Conservation (phyloP, 202 grass and related monocot genomes). For the Hordeum pubiflorum region DNA sequence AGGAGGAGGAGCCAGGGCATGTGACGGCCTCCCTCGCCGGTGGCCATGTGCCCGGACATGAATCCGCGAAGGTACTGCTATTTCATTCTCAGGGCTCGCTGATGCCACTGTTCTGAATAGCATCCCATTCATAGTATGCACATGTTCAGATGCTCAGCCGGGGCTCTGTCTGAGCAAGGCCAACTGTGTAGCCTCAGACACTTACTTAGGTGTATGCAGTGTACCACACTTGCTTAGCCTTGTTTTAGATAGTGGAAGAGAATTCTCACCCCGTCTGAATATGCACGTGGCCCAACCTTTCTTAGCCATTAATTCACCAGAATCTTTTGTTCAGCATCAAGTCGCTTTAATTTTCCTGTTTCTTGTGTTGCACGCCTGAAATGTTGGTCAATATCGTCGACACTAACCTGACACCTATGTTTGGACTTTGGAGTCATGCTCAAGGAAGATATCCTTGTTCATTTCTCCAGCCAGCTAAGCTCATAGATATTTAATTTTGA, state of each 20-base stretch:
- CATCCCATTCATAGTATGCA: neutral
- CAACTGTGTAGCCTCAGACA: too few species aligned
- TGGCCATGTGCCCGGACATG: slow-evolving; percentile 37
- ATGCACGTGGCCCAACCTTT: neutral
- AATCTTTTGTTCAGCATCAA: neutral
- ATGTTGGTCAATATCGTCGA: neutral
- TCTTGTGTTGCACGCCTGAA: neutral
- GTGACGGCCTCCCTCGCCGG: slow-evolving; percentile 20
- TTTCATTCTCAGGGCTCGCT: neutral
- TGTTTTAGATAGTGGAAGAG: neutral
- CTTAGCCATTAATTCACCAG: neutral
- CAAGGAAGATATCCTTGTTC: neutral
- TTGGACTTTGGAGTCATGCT: neutral
- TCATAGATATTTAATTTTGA: neutral
- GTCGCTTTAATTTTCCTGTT: neutral
- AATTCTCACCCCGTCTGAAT: neutral
- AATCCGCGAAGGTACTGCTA: slow-evolving; percentile 25
- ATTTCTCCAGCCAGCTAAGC: neutral
- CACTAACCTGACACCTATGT: neutral
- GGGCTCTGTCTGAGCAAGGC: neutral
- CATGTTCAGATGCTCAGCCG: neutral
- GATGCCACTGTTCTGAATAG: neutral
- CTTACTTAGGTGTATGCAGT: neutral
- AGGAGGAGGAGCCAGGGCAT: slow-evolving; percentile 18
- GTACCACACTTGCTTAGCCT: neutral